phyloP scores from a whole-genome alignment of 345 rosid genomes.

The Raphanus raphanistrum region DNA sequence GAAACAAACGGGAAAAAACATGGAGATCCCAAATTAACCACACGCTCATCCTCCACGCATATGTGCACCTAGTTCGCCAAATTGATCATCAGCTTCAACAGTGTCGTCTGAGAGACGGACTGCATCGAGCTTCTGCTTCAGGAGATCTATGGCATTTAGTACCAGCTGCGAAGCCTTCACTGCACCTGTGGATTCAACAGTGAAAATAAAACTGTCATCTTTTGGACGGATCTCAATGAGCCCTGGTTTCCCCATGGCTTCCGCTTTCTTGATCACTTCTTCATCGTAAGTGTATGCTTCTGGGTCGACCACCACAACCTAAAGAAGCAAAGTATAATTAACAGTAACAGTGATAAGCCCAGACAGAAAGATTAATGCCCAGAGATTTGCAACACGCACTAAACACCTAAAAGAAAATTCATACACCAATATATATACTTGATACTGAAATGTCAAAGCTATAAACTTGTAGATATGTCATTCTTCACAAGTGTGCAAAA shows the following conservation, averaged over 20 bases:
- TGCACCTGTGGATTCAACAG: conserved; percentile 93
- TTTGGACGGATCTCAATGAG: conserved; percentile 80
- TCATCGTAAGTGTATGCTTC: conserved; percentile 94
- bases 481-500: background rate
- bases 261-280: conserved; percentile 87
- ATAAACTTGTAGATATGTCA: background rate
- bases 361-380: background rate
- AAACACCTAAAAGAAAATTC: background rate
- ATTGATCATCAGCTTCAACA: conserved; percentile 96
- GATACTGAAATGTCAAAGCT: background rate
- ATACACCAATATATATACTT: background rate
- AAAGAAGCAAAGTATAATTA: conserved; percentile 2
- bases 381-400: background rate
- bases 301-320: conserved; percentile 83
- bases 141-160: conserved; percentile 77
- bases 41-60: conserved; percentile 79
- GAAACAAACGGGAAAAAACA: background rate
- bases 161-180: conserved; percentile 87
- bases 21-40: background rate
- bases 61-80: conserved; percentile 98
- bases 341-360: background rate
- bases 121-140: conserved; percentile 90
- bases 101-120: conserved; percentile 91
- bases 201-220: conserved; percentile 85
- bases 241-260: conserved; percentile 90